phyloP scores from a whole-genome alignment of 179 eudicot genomes.

The Beta corolliflora region DNA sequence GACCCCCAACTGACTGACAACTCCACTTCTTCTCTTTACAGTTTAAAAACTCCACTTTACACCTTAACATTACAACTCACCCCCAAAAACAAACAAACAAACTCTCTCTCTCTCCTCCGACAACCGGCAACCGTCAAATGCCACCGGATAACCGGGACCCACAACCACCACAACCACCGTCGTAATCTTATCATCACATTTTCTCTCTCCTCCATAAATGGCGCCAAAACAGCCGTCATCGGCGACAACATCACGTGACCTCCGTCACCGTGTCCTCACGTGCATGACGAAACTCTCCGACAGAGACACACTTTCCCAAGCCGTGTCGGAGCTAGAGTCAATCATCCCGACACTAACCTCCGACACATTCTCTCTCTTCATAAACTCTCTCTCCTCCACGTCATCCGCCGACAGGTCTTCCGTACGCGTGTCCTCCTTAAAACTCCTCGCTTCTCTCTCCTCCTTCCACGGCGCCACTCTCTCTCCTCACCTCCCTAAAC shows the following conservation, averaged over 20 bases:
- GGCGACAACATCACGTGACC: conserved; percentile 57
- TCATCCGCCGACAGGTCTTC: conserved; percentile 54
- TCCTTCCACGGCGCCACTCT: conserved; percentile 52
- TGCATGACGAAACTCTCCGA: conserved; percentile 84
- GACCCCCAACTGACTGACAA: conserved; percentile 20
- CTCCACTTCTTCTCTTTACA: conserved; percentile 10
- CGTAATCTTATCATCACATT: neutral
- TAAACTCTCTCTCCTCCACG: conserved; percentile 64
- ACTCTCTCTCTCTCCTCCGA: neutral
- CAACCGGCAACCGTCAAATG: conserved; percentile 31
- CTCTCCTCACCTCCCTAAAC: conserved; percentile 62
- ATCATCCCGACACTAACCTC: conserved; percentile 58
- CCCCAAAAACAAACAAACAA: no score
- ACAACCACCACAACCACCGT: conserved; percentile 22
- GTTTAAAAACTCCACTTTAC: conserved; percentile 18
- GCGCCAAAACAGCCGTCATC: conserved; percentile 34
- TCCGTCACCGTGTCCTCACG: conserved; percentile 72
- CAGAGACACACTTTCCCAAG: conserved; percentile 76
- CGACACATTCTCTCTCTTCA: conserved; percentile 59
- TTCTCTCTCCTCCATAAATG: neutral
- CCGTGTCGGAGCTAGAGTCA: conserved; percentile 66
- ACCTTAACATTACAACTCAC: neutral
- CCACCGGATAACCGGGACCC: conserved; percentile 26
- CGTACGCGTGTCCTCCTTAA: conserved; percentile 59
- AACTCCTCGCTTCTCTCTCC: conserved; percentile 57